Conservation (phyloP, 1,284 basidiomycete genomes). For the Lignosus rhinocerotis region DNA sequence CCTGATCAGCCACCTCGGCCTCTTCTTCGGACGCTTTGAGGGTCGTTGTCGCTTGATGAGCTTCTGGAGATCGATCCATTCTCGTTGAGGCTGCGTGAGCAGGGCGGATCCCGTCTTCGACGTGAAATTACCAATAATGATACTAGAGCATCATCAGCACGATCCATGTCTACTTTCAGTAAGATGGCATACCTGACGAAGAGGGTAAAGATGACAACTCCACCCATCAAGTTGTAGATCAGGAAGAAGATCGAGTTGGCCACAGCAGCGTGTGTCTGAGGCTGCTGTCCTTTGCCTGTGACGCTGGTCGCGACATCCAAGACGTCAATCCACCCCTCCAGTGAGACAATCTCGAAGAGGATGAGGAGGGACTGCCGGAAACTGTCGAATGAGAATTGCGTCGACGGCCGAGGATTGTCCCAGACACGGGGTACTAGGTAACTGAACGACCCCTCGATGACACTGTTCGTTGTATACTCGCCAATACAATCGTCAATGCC, state of each 20-base stretch:
- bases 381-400: constrained; percentile 89
- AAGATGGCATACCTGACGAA: constrained; percentile 71
- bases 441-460: constrained; percentile 51
- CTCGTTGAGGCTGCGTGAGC: constrained; percentile 86
- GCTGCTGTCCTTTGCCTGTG: constrained; percentile 69
- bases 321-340: constrained; percentile 96
- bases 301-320: constrained; percentile 85
- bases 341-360: constrained; percentile 94
- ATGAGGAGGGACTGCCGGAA: constrained; percentile 89
- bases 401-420: constrained; percentile 85
- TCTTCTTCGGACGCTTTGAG: constrained; percentile 72
- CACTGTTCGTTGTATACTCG: constrained; percentile 64
- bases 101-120: constrained; percentile 83
- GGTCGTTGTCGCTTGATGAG: constrained; percentile 88
- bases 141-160: constrained; percentile 44
- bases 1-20: constrained; percentile 58
- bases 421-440: constrained; percentile 86
- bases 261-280: constrained; percentile 70
- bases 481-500: constrained; percentile 71
- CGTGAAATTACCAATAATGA: constrained; percentile 95
- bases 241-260: constrained; percentile 92
- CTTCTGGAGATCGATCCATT: constrained; percentile 94
- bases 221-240: constrained; percentile 92
- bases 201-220: constrained; percentile 85
- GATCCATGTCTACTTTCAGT: neutral